A percentile compares a stretch with the other conserved stretches of the same genome.
Conservation (phyloP, 2,329 filamentous ascomycete species). For the Teratosphaeria pseudoeucalypti region DNA sequence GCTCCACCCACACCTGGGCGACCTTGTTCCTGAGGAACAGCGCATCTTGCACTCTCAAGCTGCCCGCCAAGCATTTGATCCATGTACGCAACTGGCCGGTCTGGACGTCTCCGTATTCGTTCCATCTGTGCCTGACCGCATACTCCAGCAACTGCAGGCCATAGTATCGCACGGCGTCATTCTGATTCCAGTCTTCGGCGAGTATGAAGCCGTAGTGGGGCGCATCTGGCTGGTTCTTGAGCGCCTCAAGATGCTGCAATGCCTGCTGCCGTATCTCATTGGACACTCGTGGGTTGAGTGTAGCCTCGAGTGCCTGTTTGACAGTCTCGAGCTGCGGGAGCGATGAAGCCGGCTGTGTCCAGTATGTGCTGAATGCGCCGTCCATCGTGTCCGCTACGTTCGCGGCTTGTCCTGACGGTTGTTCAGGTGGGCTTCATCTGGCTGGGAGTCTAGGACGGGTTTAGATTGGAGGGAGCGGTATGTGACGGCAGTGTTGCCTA, state of each 20-base stretch:
- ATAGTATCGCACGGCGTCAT: slow-evolving; percentile 81
- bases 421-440: neutral
- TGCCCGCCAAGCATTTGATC: slow-evolving; percentile 67
- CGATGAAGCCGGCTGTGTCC: neutral
- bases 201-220: slow-evolving; percentile 77
- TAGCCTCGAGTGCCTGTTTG: slow-evolving; percentile 73
- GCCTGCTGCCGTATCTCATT: slow-evolving; percentile 77
- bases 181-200: slow-evolving; percentile 63
- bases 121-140: slow-evolving; percentile 76
- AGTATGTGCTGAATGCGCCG: slow-evolving; percentile 4
- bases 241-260: slow-evolving; percentile 71
- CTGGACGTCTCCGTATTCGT: slow-evolving; percentile 60
- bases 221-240: slow-evolving; percentile 70
- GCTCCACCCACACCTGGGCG: slow-evolving; percentile 85
- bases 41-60: slow-evolving; percentile 61
- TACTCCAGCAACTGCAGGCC: slow-evolving; percentile 86
- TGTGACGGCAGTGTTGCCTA: neutral
- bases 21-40: slow-evolving; percentile 85
- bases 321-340: slow-evolving; percentile 50
- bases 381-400: neutral
- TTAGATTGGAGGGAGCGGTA: neutral
- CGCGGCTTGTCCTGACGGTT: neutral
- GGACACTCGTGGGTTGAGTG: slow-evolving; percentile 70
- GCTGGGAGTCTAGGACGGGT: neutral
- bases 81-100: slow-evolving; percentile 60